Evolutionary conservation across 1,284 basidiomycete genomes (phyloP).

Genomic region (Cryptococcus wingfieldii): DNA sequence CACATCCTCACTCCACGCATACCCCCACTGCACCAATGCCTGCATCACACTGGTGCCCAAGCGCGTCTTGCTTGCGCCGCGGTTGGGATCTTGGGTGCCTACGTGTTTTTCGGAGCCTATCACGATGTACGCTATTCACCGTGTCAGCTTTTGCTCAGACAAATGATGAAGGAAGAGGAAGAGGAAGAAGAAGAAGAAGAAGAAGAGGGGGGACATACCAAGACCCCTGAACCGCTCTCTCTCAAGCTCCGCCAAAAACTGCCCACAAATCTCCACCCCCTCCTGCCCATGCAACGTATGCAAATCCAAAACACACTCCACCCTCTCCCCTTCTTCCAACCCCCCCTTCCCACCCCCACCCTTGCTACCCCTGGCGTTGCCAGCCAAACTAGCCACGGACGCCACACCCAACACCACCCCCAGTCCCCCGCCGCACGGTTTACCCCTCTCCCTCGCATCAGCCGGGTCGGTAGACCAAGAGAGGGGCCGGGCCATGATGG

Average conservation of each 20-base stretch:
- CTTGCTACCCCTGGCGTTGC: slow-evolving; percentile 50
- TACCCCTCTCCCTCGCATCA: slow-evolving; percentile 71
- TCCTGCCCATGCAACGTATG: slow-evolving; percentile 88
- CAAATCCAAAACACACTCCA: slow-evolving; percentile 73
- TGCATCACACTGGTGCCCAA: slow-evolving; percentile 79
- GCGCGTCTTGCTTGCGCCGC: slow-evolving; percentile 74
- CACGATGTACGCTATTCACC: slow-evolving; percentile 66
- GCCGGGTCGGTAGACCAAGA: slow-evolving; percentile 77
- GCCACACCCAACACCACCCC: slow-evolving; percentile 83
- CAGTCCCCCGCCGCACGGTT: slow-evolving; percentile 70
- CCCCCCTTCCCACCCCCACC: slow-evolving; percentile 53
- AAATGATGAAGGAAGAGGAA: not conserved
- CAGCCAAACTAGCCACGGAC: too few species aligned
- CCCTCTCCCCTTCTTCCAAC: slow-evolving; percentile 71
- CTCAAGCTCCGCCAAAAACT: slow-evolving; percentile 84
- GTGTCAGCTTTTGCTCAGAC: not conserved
- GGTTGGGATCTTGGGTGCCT: slow-evolving; percentile 72
- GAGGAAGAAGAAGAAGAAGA: not conserved
- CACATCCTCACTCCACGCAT: slow-evolving; percentile 90
- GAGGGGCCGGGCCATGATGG: slow-evolving; percentile 63
- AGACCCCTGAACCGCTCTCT: slow-evolving; percentile 78
- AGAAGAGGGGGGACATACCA: slow-evolving; percentile 52
- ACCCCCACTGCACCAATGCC: slow-evolving; percentile 86
- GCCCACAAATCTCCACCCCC: slow-evolving; percentile 83
- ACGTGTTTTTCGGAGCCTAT: slow-evolving; percentile 96